Conservation (phyloP, 2,329 filamentous ascomycete genomes). For the Chrysoporthe austroafricana region DNA sequence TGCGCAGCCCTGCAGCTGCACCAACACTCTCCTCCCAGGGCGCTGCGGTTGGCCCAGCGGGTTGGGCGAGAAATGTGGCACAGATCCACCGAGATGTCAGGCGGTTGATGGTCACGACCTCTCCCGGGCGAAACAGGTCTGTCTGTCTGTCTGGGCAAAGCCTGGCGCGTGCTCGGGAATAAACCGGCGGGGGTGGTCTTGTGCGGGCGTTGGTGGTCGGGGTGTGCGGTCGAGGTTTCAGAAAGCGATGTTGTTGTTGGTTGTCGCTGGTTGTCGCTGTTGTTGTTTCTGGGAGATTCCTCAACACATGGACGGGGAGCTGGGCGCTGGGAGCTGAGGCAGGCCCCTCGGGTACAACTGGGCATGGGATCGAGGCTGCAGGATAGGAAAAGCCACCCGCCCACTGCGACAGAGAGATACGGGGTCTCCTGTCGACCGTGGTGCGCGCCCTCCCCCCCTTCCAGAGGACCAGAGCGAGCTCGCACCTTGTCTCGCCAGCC, state of each 20-base stretch:
- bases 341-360: too few species aligned
- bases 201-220: neutral
- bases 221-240: neutral
- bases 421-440: too few species aligned
- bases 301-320: neutral
- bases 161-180: neutral
- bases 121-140: too few species aligned
- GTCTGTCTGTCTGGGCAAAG: neutral
- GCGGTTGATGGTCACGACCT: neutral
- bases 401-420: too few species aligned
- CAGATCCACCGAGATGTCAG: slow-evolving; percentile 4
- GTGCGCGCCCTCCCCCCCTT: too few species aligned
- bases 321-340: too few species aligned
- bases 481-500: too few species aligned
- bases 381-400: too few species aligned
- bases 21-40: neutral
- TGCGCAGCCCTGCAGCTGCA: too few species aligned
- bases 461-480: too few species aligned
- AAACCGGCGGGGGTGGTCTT: neutral
- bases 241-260: neutral
- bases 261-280: too few species aligned
- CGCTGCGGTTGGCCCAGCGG: slow-evolving; percentile 1
- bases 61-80: slow-evolving; percentile 12
- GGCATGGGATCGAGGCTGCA: too few species aligned
- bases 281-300: neutral